phyloP scores from a whole-genome alignment of 371 early-diverging fungal species.

The Mucor indicus region DNA sequence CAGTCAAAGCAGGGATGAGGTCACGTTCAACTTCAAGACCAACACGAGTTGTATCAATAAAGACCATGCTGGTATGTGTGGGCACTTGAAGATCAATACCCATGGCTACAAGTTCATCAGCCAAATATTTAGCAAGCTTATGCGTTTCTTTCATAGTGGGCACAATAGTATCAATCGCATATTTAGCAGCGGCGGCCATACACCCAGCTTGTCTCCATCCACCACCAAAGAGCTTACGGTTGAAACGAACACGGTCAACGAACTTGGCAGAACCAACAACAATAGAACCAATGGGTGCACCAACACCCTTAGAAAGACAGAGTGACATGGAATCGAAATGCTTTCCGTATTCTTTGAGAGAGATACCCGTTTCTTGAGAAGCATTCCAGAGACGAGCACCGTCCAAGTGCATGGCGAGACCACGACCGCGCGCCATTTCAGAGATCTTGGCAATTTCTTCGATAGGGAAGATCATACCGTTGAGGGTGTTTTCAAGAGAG shows the following conservation, averaged over 20 bases:
- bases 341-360: slow-evolving; percentile 67
- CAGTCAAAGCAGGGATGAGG: slow-evolving; percentile 46
- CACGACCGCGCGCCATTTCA: slow-evolving; percentile 54
- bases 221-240: slow-evolving; percentile 91
- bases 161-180: slow-evolving; percentile 65
- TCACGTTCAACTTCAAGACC: slow-evolving; percentile 53
- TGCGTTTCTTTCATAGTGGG: slow-evolving; percentile 74
- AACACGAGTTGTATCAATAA: slow-evolving; percentile 57
- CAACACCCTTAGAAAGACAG: slow-evolving; percentile 88
- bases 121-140: slow-evolving; percentile 59
- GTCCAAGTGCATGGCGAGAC: slow-evolving; percentile 80
- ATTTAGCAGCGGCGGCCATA: slow-evolving; percentile 74
- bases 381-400: slow-evolving; percentile 96
- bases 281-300: slow-evolving; percentile 91
- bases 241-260: slow-evolving; percentile 79
- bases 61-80: slow-evolving; percentile 90
- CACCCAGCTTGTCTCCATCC: slow-evolving; percentile 90
- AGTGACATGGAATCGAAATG: slow-evolving; percentile 85
- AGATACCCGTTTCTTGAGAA: slow-evolving; percentile 61
- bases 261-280: slow-evolving; percentile 67
- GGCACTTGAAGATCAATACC: slow-evolving; percentile 67
- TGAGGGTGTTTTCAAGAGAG: slow-evolving; percentile 89
- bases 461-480: slow-evolving; percentile 78
- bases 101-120: slow-evolving; percentile 51
- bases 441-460: slow-evolving; percentile 72